Base-by-base conservation (phyloP, 768 basidiomycete species). In the Clathrus columnatus region DNA sequence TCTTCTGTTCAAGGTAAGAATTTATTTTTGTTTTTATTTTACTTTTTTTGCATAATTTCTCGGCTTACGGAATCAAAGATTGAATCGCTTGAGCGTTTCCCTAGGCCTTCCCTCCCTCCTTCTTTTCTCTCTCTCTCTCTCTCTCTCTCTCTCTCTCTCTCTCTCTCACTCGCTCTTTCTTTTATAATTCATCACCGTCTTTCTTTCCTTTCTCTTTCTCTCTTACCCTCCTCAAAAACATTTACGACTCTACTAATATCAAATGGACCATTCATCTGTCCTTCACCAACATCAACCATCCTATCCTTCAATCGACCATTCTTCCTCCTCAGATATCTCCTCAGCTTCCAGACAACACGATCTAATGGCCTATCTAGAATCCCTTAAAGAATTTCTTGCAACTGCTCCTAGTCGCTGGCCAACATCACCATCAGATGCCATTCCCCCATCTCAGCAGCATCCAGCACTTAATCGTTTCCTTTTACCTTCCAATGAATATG, bases 371-470 rank as follows among this genome's bases (percentile, higher is more conserved):
- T 77, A 85, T 60, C 78, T 93, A 20, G 88, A 93, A 62, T 70
- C 82, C 20, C 85, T 93, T 69, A 92, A 92, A 71, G 86, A 84
- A 71, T 93, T 93, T 70, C 81, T 93, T 45, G 86, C 87, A 16
- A 90, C 88, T 10, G 91, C 86, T 7, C 92, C 85, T 2, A 84
- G 79, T 26, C 78, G 80, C 48, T 91, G 88, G 89, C n/a, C n/a
- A n/a, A 66, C 71, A 10, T 58, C 67, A 1, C 64, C 64, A 43
- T 61, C 72, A 7, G 67, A 73, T 26, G 62, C 65, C 16, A 54
- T 66, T 6, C 20, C 62, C 18, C 53, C 63, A n/a, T 52, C 57
- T 42, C 32, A 63, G 29, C 71, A 79, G 1, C 88, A 91, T 65
- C 87, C 87, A 5, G 81, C 82, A 23, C 79, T 96, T 63, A 87